Evolutionary conservation across 345 rosid species (phyloP).

Genomic region (Eucalyptus cladocalyx): DNA sequence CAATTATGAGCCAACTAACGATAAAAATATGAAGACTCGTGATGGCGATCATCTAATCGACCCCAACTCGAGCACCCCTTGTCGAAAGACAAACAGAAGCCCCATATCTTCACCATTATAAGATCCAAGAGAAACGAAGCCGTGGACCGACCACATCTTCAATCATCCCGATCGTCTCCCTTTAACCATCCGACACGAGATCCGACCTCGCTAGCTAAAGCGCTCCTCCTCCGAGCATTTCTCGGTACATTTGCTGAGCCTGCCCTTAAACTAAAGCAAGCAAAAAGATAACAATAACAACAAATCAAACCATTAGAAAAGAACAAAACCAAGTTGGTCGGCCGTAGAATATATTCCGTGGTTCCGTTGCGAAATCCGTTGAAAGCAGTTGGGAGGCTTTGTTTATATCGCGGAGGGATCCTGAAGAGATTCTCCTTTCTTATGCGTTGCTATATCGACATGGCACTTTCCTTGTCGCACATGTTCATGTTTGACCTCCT

Average conservation of each 20-base stretch:
- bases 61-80: background rate
- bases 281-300: background rate
- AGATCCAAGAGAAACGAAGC: background rate
- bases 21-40: background rate
- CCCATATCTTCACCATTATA: background rate
- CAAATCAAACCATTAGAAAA: background rate
- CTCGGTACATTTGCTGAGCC: background rate
- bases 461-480: background rate
- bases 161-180: background rate
- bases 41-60: background rate
- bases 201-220: background rate
- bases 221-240: background rate
- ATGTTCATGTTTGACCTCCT: background rate
- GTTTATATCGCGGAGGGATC: background rate
- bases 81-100: background rate
- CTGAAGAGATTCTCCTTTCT: background rate
- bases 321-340: background rate
- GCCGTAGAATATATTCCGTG: background rate
- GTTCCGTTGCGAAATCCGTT: background rate
- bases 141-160: background rate
- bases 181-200: background rate
- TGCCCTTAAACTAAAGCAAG: background rate
- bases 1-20: background rate
- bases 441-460: background rate
- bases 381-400: background rate